Evolutionary conservation across 495 filamentous ascomycete species (phyloP), one percentile per base, ranked within the genome.

Genomic region (Tuber melanosporum): DNA sequence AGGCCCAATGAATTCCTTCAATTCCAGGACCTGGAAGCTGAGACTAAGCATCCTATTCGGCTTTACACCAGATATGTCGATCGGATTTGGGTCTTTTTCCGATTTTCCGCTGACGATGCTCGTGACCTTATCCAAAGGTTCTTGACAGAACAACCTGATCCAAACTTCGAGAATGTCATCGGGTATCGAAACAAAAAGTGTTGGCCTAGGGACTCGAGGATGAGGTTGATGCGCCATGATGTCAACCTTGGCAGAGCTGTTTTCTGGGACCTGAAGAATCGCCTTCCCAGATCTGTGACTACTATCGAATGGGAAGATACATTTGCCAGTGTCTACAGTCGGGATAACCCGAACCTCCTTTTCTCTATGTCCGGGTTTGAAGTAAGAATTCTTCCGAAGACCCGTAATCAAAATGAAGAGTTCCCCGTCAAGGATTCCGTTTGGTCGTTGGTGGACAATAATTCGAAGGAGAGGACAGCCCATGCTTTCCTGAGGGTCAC

Each of bases 281-380:
- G 96, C 22, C 87, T 99, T 71, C 96, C 96, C 22, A 88, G 96
- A 76, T 97, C 94, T 39, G 90, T 99, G 66, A 98, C 96, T 0
- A 98, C 96, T 1, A 95, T 98, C 76, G 96, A 99, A 75, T 99
- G 96, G 96, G 96, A 98, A 83, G 96, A 99, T 84, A 98, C 95
- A 0, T 99, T 99, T 82, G 91, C 94, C n/a, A 98, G 95, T 78
- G 96, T 99, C 20, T 99, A 99, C 86, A 98, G 95, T 85, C 90
- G 93, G 81, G 95, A 99, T 85, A 99, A 99, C 81, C 96, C 96
- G 9, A 99, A 99, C 81, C 85, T 99, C 41, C 87, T 99, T 22
- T 99, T 96, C 87, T 96, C 94, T 1, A 99, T 99, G 96, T 94
- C 90, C 80, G 96, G 96, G 15, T 99, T 99, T 77, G 96, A 99